Percentiles rank a stretch among this genome's conserved stretches.
phyloP scores from a whole-genome alignment of 768 basidiomycete species.

The Naematelia encephala region DNA sequence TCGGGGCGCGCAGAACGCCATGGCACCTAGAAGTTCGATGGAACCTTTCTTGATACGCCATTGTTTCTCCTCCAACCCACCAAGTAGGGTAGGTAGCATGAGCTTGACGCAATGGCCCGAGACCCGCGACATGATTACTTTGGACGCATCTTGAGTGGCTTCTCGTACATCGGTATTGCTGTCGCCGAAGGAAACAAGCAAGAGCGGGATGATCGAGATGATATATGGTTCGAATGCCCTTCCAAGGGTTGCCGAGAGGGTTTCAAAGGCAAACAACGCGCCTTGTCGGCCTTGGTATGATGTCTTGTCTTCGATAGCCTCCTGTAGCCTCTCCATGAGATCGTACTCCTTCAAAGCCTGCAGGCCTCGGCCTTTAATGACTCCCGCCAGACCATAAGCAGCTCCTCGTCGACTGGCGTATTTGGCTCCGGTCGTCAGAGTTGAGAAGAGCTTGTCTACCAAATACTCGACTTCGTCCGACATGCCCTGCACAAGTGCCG shows the following conservation, averaged over 20 bases:
- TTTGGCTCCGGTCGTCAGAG: slow-evolving; percentile 73
- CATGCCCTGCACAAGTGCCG: slow-evolving; percentile 75
- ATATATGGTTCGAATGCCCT: slow-evolving; percentile 89
- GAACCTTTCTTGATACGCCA: slow-evolving; percentile 96
- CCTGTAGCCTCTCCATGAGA: slow-evolving; percentile 67
- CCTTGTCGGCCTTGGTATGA: slow-evolving; percentile 82
- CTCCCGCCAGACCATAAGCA: slow-evolving; percentile 90
- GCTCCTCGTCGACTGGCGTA: slow-evolving; percentile 95
- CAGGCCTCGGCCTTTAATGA: slow-evolving; percentile 86
- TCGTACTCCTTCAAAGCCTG: slow-evolving; percentile 78
- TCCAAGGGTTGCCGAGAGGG: slow-evolving; percentile 76
- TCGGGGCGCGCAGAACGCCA: slow-evolving; percentile 96
- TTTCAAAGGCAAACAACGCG: slow-evolving; percentile 92
- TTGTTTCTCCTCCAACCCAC: slow-evolving; percentile 93
- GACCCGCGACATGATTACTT: slow-evolving; percentile 90
- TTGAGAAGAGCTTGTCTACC: slow-evolving; percentile 71
- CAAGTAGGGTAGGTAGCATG: slow-evolving; percentile 81
- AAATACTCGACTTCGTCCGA: slow-evolving; percentile 61
- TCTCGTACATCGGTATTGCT: slow-evolving; percentile 81
- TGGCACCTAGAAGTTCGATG: slow-evolving; percentile 93
- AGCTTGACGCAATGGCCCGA: slow-evolving; percentile 90
- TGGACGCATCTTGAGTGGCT: slow-evolving; percentile 84
- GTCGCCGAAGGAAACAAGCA: slow-evolving; percentile 84
- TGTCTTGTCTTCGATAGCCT: slow-evolving; percentile 84
- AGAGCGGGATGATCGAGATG: slow-evolving; percentile 72